A percentile compares a stretch with the other conserved stretches of the same genome.
phyloP scores from a whole-genome alignment of 257 asterid species.

The Gentiana straminea region DNA sequence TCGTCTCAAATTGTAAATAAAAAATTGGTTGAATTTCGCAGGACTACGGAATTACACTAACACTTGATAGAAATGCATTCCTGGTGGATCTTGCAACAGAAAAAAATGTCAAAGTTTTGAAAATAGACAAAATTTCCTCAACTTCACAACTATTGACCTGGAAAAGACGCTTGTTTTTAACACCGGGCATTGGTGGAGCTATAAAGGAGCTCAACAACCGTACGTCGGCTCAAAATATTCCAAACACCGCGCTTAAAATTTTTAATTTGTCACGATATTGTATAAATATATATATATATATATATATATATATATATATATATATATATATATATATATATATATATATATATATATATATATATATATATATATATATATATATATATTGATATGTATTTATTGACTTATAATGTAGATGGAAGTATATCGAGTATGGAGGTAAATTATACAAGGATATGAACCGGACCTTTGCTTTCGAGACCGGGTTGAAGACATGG shows the following conservation, averaged over 20 bases:
- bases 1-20: too few species aligned
- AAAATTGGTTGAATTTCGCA: too few species aligned
- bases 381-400: background rate
- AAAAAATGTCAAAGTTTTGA: slow-evolving; percentile 31
- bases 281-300: too few species aligned
- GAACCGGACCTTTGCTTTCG: slow-evolving; percentile 60
- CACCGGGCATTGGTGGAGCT: slow-evolving; percentile 2
- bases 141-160: slow-evolving; percentile 39
- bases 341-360: too few species aligned
- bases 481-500: slow-evolving; percentile 62
- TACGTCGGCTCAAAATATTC: background rate
- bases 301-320: too few species aligned
- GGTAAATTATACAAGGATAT: slow-evolving; percentile 47
- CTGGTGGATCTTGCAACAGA: slow-evolving; percentile 38
- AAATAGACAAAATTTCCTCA: slow-evolving; percentile 30
- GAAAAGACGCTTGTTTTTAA: slow-evolving; percentile 11
- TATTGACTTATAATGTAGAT: slow-evolving; percentile 4
- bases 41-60: slow-evolving; percentile 34
- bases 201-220: background rate
- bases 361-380: too few species aligned
- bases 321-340: too few species aligned
- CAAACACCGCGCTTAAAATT: too few species aligned
- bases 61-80: slow-evolving; percentile 27
- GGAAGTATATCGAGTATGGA: slow-evolving; percentile 50
- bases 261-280: background rate